Conservation (phyloP, 768 basidiomycete genomes). For the Lactifluus subvellereus region DNA sequence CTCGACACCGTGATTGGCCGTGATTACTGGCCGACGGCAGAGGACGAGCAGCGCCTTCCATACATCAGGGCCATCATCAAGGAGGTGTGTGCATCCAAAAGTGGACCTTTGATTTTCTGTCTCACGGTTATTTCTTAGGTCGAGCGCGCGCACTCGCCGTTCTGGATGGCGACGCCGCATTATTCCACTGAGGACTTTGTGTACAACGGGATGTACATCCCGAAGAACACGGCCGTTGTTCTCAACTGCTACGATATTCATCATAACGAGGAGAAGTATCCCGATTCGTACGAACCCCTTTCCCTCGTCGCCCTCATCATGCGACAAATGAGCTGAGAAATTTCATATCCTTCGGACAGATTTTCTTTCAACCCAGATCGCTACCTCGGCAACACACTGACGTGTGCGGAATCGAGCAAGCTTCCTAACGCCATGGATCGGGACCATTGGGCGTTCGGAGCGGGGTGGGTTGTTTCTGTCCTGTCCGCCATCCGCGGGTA, state of each 20-base stretch:
- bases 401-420: conserved; percentile 41
- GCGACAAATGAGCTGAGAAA: not conserved
- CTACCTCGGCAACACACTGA: conserved; percentile 36
- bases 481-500: not conserved
- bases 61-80: conserved; percentile 30
- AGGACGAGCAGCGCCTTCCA: conserved; percentile 28
- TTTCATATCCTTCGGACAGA: conserved; percentile 2
- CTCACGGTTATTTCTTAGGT: conserved; percentile 19
- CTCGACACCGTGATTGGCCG: conserved; percentile 28
- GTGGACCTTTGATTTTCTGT: not conserved
- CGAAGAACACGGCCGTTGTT: conserved; percentile 29
- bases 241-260: conserved; percentile 29
- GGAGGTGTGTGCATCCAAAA: conserved; percentile 20
- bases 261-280: conserved; percentile 33
- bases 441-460: conserved; percentile 49
- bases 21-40: conserved; percentile 25
- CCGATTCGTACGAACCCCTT: conserved; percentile 34
- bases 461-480: conserved; percentile 34
- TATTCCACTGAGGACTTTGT: conserved; percentile 30
- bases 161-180: conserved; percentile 32
- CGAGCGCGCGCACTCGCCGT: conserved; percentile 27
- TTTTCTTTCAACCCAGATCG: conserved; percentile 40
- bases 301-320: too few relatives aligned
- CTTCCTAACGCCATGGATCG: conserved; percentile 38
- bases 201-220: conserved; percentile 31